Conservation (phyloP, 768 basidiomycete species). For the Mycena vulgaris region DNA sequence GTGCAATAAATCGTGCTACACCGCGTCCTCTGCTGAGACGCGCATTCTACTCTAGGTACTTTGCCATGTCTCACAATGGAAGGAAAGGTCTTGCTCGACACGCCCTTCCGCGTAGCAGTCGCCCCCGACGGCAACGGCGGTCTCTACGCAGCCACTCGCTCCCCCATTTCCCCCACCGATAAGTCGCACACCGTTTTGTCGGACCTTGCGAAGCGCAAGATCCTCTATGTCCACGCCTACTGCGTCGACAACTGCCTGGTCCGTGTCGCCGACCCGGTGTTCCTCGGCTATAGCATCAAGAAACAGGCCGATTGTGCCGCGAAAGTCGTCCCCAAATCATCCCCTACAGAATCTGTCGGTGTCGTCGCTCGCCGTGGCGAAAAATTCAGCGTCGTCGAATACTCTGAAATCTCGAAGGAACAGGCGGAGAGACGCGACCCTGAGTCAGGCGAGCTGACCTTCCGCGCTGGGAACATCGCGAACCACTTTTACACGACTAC, state of each 20-base stretch:
- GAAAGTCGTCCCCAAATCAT: constrained; percentile 94
- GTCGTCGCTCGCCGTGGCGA: constrained; percentile 90
- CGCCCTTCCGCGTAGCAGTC: constrained; percentile 85
- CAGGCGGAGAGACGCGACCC: constrained; percentile 85
- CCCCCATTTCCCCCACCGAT: constrained; percentile 74
- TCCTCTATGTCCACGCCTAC: constrained; percentile 95
- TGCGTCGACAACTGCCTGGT: constrained; percentile 99
- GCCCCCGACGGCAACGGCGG: constrained; percentile 99
- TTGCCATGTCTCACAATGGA: constrained; percentile 95
- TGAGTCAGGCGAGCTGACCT: constrained; percentile 82
- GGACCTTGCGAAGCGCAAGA: constrained; percentile 81
- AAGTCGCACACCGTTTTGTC: constrained; percentile 83
- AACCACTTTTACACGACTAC: constrained; percentile 97
- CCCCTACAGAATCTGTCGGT: constrained; percentile 93
- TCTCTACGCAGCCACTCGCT: constrained; percentile 92
- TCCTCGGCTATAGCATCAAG: constrained; percentile 93
- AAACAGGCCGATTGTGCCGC: constrained; percentile 93
- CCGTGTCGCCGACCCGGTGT: constrained; percentile 96
- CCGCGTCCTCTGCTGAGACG: constrained; percentile 28
- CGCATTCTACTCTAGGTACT: constrained; percentile 72
- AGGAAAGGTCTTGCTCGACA: constrained; percentile 93
- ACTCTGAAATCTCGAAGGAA: constrained; percentile 93
- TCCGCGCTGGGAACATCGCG: constrained; percentile 97
- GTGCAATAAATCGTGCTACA: constrained; percentile 58
- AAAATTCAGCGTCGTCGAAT: constrained; percentile 95